Evolutionary conservation across 2,329 filamentous ascomycete genomes (phyloP), one percentile per base, ranked within the genome.

Genomic region (Fusarium nygamai): DNA sequence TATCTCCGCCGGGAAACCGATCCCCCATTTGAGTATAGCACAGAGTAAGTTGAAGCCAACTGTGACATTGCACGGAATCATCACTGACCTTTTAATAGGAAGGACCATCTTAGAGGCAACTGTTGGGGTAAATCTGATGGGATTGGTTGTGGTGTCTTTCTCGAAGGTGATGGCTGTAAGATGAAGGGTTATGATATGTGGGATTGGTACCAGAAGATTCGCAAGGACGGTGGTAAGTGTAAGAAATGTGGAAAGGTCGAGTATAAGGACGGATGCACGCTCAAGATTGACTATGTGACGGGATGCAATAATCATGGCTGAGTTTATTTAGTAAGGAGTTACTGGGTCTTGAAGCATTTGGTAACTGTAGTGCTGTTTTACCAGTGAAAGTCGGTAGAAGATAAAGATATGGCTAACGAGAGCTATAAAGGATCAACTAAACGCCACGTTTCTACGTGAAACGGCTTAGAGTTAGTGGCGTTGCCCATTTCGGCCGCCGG

Each of bases 361-460:
- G 6, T 44, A 1, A 11, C 19, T 10, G 43, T 24, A 12, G 11
- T 6, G 16, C 10, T 6, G n/a, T 12, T 5, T 29, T 22, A 29
- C 12, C 5, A 7, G 4, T 14, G 12, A 16, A 10, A 16, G 19
- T 19, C 0, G 0, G 17, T 47, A 10, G 1, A 10, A 16, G 6
- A 29, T 16, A 24, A 6, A 8, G 6, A 5, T 19, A 19, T 44
- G 10, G 22, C 7, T 8, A 5, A 17, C 1, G 4, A 44, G 16
- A 44, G n/a, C 16, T 24, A 11, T 43, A 7, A 14, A 39, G 10
- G n/a, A 4, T 27, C 12, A 19, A 8, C 6, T 24, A 4, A 46
- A 13, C 5, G 13, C 43, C 17, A 5, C 3, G 11, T 8, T 13
- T 46, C 5, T 27, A 8, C 16, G 6, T 19, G 3, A 16, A 8